Base-by-base conservation (phyloP, 2,329 filamentous ascomycete genomes). In the Chaetomium olivaceum region DNA sequence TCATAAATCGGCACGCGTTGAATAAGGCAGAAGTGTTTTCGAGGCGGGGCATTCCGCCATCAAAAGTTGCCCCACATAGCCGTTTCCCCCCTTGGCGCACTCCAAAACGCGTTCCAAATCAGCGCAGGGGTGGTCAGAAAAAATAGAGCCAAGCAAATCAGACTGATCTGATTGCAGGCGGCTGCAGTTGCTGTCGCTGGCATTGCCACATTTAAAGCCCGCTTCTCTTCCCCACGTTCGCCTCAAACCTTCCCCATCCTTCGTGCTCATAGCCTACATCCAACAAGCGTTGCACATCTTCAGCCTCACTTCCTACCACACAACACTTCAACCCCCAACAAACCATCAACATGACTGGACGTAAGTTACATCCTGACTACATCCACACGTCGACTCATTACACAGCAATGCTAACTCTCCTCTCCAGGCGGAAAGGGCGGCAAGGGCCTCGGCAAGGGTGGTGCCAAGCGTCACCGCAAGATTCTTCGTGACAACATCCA, bases 401-500 rank as follows among this genome's bases (percentile, higher is more conserved):
- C n/a, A 50, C 39, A 27, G 55, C 87, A 29, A 57, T 87, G 75
- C 82, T 73, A 73, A 75, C 75, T 57, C 75, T 57, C 66, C 69
- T 68, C 43, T 31, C 75, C 75, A 96, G 92, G 92, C 81, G 92
- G 92, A 81, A 96, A 97, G 85, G 93, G 93, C 83, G 93, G 93
- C 81, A 97, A 97, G 89, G 93, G 93, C 81, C 92, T 97, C 83
- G 93, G 93, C 82, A 97, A 97, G 90, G 93, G 93, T 73, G 93
- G 93, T 81, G 94, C 94, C 83, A 98, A 97, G 91, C 93, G 93
- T 83, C 93, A 97, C 85, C 90, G 94, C 78, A 97, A 97, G 91
- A 97, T 97, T 86, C 88, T 97, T 82, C 92, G 93, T 83, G 93
- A 97, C 91, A 97, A 97, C 91, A 97, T 97, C 79, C 93, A 97